Evolutionary conservation across 2,329 filamentous ascomycete genomes (phyloP), one percentile per base, ranked within the genome.

Genomic region (Cladosporium sp.): DNA sequence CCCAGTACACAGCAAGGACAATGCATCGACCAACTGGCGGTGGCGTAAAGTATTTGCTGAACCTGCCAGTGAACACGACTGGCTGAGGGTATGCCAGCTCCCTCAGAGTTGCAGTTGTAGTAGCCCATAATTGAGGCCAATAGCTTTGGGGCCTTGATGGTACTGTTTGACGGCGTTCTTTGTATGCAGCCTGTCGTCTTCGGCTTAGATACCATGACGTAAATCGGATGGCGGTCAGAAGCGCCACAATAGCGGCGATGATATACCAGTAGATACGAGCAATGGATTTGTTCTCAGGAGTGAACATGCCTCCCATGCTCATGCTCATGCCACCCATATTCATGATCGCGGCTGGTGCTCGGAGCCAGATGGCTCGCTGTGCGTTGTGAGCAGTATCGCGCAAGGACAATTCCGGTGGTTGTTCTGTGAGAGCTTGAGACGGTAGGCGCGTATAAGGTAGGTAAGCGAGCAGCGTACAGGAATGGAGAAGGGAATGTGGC

Each of bases 31-130:
- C 69, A 8, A 69, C 11, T 8, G 69, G 67, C n/a, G 69, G 59
- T n/a, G 69, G 69, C 5, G 58, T 70, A 63, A 71, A 69, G 60
- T 67, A 70, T 59, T 64, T 69, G 58, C 61, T 65, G 39, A 70
- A 58, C 1, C 56, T 59, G 47, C 69, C 69, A 3, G 65, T 68
- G 64, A 70, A 71, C 42, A 64, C 64, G 5, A 69, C 22, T 0
- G 69, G 69, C 47, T 71, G 69, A 15, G 69, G 61, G 37, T 70
- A 70, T 2, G 65, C 50, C 36, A 66, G 56, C 58, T 71, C 69
- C 59, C 69, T 56, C 7, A 59, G 51, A 3, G 61, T 59, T 15
- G 69, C 68, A 1, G 62, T 68, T 5, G 61, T 58, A 15, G 69
- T 70, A 3, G 69, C 69, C 40, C 62, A 69, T n/a, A 64, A 45